A percentile compares a stretch with the other conserved stretches of the same genome.
Evolutionary conservation across 768 basidiomycete species (phyloP).

Genomic region (Lactarius sanguifluus): DNA sequence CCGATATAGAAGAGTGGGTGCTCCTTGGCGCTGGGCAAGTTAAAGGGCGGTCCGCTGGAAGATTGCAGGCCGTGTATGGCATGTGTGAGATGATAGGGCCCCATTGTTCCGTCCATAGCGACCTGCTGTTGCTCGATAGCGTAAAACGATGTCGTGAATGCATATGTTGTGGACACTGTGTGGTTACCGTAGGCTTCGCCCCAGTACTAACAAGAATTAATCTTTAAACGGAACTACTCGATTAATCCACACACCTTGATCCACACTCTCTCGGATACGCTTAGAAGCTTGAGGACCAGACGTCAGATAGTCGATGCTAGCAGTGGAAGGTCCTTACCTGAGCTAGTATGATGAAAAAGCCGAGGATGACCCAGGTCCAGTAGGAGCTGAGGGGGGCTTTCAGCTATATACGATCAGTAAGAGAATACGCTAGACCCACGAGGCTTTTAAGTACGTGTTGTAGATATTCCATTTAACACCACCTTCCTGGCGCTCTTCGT

Average conservation of each 20-base stretch:
- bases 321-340: constrained; percentile 28
- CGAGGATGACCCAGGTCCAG: constrained; percentile 62
- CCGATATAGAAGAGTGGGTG: constrained; percentile 73
- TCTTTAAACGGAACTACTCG: neutral
- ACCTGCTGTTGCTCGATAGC: constrained; percentile 34
- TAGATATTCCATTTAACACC: constrained; percentile 76
- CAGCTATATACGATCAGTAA: neutral
- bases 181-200: constrained; percentile 55
- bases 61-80: constrained; percentile 25
- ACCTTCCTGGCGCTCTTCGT: constrained; percentile 78
- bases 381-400: constrained; percentile 48
- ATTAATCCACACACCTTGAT: constrained; percentile 51
- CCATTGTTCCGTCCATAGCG: constrained; percentile 30
- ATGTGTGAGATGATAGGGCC: constrained; percentile 31
- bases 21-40: constrained; percentile 49
- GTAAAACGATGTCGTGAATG: constrained; percentile 27
- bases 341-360: constrained; percentile 47
- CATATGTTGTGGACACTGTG: constrained; percentile 24
- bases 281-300: constrained; percentile 40
- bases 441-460: constrained; percentile 65
- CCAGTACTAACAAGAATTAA: constrained; percentile 42
- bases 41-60: neutral
- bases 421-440: constrained; percentile 45
- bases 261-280: constrained; percentile 68
- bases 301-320: constrained; percentile 1